Evolutionary conservation across 352 stramenopile species (phyloP), one percentile per base, ranked within the genome.

Genomic region (Pythium pyrilobum): DNA sequence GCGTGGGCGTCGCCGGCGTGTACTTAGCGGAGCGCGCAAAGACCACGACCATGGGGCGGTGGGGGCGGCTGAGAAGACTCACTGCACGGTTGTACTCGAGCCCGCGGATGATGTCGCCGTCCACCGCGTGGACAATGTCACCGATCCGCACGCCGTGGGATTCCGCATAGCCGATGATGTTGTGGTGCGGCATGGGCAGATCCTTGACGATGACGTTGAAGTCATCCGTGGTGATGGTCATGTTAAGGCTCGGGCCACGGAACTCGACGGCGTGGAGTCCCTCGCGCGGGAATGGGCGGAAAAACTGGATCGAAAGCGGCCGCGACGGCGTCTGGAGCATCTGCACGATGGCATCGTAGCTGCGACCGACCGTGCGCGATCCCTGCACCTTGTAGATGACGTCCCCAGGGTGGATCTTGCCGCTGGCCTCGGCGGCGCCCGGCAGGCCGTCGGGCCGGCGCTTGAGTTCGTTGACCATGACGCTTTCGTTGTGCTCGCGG

Each of bases 381-480:
- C 82, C 82, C 41, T 89, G 78, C 24, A 93, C 82, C 55, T 93
- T 93, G 73, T 93, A 91, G 57, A 93, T 89, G 53, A 93, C 77
- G 56, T 93, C 82, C 44, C 78, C 68, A n/a, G 74, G 40, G 27
- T 74, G 72, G 59, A 93, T 87, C 18, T 53, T 60, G 34, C 74
- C 68, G 31, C 66, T 80, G 15, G 67, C 61, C 40, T 93, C 77
- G 3, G 82, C 80, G 5, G 81, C 71, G n/a, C 76, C 69, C 9
- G 69, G 32, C 0, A 58, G 58, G 10, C 80, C 80, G 59, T 89
- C 74, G 0, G 74, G 42, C 21, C 70, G 66, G 15, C 77, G 73
- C 68, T 89, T 89, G 57, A 93, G 87, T 42, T 89, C 77, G 58
- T 93, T 90, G 32, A 93, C 82, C 51, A 91, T 83, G 12, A 93